Evolutionary conservation across 345 rosid species (phyloP).

Genomic region (Rhizophora apiculata): DNA sequence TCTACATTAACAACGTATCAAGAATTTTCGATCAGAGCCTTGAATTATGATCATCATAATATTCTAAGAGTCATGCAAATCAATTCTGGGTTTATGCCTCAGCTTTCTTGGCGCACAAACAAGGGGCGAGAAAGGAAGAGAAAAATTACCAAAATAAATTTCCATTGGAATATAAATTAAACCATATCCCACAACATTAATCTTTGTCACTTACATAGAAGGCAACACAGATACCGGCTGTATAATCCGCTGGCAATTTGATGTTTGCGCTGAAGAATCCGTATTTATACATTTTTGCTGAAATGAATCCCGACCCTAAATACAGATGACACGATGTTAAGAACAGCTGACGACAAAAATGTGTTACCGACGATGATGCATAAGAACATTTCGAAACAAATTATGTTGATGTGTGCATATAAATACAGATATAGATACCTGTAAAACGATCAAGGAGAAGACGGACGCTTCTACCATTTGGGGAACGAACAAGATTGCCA

Average conservation of each 20-base stretch:
- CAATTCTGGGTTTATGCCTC: no score
- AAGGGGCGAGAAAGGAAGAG: no score
- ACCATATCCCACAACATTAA: neutral
- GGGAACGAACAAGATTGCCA: slow-evolving; percentile 61
- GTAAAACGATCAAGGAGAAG: slow-evolving; percentile 72
- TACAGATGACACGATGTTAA: neutral
- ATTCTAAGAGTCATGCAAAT: no score
- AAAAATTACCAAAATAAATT: neutral
- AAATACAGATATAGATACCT: slow-evolving; percentile 30
- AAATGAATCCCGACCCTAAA: slow-evolving; percentile 85
- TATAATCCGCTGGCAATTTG: slow-evolving; percentile 74
- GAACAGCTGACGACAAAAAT: neutral
- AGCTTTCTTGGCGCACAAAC: no score
- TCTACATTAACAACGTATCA: slow-evolving; percentile 31
- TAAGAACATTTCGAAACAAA: no score
- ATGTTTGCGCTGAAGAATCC: slow-evolving; percentile 88
- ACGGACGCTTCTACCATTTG: slow-evolving; percentile 59
- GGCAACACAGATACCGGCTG: slow-evolving; percentile 89
- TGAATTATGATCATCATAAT: neutral
- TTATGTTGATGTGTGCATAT: no score
- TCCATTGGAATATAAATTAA: neutral
- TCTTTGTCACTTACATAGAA: slow-evolving; percentile 51
- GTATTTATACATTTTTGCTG: slow-evolving; percentile 72
- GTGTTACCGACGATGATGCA: neutral
- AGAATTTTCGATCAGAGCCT: neutral